Conservation (phyloP, 1,284 basidiomycete genomes). For the Anthracocystis panici-leucophaei region DNA sequence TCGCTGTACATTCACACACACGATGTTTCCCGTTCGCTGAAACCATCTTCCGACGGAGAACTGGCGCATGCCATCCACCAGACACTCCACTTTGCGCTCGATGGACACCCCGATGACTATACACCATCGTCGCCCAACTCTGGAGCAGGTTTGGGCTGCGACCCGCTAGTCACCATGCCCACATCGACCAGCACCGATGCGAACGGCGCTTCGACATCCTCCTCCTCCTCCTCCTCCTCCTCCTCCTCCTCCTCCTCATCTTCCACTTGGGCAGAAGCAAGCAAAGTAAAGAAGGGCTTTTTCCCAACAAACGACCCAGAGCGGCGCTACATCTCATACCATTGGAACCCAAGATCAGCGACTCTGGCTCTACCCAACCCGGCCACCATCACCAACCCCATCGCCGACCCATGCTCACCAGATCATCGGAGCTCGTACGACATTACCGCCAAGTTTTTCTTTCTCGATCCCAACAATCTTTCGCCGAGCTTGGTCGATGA, state of each 20-base stretch:
- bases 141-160: constrained; percentile 30
- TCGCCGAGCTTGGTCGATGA: constrained; percentile 46
- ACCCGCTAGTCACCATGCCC: constrained; percentile 42
- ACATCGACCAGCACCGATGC: constrained; percentile 9
- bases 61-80: constrained; percentile 63
- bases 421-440: constrained; percentile 56
- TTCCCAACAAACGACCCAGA: constrained; percentile 39
- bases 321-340: constrained; percentile 59
- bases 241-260: constrained; percentile 6
- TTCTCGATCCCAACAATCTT: constrained; percentile 36
- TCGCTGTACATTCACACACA: constrained; percentile 61
- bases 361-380: constrained; percentile 58
- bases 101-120: constrained; percentile 61
- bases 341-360: constrained; percentile 25
- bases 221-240: neutral
- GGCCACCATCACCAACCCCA: constrained; percentile 53
- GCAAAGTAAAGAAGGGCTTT: constrained; percentile 47
- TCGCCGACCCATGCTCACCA: constrained; percentile 55
- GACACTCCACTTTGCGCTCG: constrained; percentile 63
- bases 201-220: constrained; percentile 1
- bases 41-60: constrained; percentile 61
- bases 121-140: constrained; percentile 23
- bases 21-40: constrained; percentile 58
- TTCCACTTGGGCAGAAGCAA: constrained; percentile 4
- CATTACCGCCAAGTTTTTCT: constrained; percentile 66